Conservation (phyloP, 2,329 filamentous ascomycete species). For the Exophiala bonariae region DNA sequence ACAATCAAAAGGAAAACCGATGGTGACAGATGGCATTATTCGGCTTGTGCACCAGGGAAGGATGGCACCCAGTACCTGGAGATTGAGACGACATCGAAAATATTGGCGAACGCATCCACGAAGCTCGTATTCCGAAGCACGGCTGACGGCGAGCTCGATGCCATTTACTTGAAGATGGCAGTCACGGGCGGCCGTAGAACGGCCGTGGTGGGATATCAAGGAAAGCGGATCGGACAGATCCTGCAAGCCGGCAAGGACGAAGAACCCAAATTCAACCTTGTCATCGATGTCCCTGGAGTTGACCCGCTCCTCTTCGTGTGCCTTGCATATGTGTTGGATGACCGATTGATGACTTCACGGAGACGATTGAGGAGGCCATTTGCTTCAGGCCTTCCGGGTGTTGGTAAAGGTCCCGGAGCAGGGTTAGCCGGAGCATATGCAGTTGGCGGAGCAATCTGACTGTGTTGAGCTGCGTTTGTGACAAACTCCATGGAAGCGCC, state of each 20-base stretch:
- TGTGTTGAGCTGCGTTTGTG: too few species aligned
- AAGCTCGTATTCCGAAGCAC: neutral
- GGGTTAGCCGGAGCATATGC: constrained; percentile 1
- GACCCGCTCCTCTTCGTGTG: neutral
- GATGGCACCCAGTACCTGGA: neutral
- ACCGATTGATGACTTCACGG: neutral
- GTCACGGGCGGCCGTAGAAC: neutral
- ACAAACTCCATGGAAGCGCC: too few species aligned
- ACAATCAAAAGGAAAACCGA: neutral
- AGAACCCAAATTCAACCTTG: neutral
- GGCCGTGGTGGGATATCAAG: neutral
- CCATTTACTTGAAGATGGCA: neutral
- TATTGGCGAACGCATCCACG: neutral
- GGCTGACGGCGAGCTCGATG: neutral
- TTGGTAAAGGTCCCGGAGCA: constrained; percentile 1
- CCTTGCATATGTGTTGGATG: neutral
- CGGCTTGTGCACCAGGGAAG: neutral
- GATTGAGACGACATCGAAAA: constrained; percentile 1
- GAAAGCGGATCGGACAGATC: neutral
- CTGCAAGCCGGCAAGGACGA: neutral
- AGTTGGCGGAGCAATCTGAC: neutral
- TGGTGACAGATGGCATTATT: neutral
- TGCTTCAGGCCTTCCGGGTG: neutral
- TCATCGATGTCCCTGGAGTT: neutral
- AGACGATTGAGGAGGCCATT: neutral